These are phyloP conservation scores for Omphalea diandra DNA, from an alignment of 441 rosid genomes.

Conservation along the genomic window DNA sequence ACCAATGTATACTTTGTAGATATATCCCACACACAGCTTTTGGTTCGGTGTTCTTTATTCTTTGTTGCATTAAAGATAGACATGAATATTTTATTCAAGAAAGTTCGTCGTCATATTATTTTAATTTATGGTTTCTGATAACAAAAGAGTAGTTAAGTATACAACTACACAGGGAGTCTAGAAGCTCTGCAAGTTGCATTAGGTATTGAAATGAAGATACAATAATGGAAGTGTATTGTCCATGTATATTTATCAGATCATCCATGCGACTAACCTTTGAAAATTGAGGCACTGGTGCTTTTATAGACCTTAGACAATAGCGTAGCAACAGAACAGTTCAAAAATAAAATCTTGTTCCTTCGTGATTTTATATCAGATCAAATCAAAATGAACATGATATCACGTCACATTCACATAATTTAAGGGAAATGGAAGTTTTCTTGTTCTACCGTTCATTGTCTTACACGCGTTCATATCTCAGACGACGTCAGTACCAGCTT, in stretches of 20 bases:
- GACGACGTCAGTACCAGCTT: too few relatives aligned
- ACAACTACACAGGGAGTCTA: background rate
- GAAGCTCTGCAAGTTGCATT: background rate
- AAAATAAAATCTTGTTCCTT: background rate
- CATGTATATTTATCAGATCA: too few relatives aligned
- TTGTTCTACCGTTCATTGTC: slow-evolving; percentile 17
- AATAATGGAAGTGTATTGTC: too few relatives aligned
- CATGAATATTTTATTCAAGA: background rate
- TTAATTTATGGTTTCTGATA: background rate
- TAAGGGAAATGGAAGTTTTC: background rate
- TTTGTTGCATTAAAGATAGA: slow-evolving; percentile 3
- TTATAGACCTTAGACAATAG: background rate
- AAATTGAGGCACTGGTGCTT: background rate
- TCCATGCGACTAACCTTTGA: too few relatives aligned
- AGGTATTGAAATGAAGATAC: background rate
- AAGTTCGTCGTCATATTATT: background rate
- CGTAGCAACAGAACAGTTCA: too few relatives aligned
- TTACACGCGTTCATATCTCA: slow-evolving; percentile 20
- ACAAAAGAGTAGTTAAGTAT: background rate
- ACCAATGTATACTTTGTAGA: too few relatives aligned
- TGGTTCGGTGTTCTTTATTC: background rate
- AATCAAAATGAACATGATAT: slow-evolving; percentile 13
- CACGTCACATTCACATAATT: slow-evolving; percentile 28
- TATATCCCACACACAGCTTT: background rate
- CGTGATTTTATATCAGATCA: slow-evolving; percentile 19